Percentiles rank a stretch among this genome's conserved stretches.
Conservation (phyloP, 2,329 filamentous ascomycete species). For the Ophiostoma sp. region DNA sequence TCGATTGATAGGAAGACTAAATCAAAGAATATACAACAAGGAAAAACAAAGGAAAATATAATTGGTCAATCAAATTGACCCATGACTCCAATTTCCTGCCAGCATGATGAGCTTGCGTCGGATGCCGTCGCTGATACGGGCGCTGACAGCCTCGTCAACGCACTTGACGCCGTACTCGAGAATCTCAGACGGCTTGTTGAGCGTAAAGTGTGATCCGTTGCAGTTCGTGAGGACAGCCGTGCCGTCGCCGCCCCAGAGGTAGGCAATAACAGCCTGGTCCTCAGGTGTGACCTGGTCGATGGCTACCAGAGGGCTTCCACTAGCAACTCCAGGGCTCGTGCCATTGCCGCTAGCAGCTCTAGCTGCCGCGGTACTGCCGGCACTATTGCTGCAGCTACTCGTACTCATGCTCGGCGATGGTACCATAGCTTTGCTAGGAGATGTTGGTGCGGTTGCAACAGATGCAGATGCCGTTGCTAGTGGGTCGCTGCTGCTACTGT, state of each 20-base stretch:
- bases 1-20: not conserved
- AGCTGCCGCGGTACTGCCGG: not conserved
- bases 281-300: conserved; percentile 41
- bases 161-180: conserved; percentile 39
- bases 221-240: conserved; percentile 35
- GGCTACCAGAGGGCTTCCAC: conserved; percentile 26
- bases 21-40: not conserved
- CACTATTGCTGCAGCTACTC: conserved; percentile 16
- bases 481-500: not conserved
- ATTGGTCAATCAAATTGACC: not conserved
- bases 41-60: not conserved
- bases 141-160: conserved; percentile 39
- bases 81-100: conserved; percentile 36
- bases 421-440: conserved; percentile 11
- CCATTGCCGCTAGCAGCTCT: not conserved
- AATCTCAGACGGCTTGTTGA: conserved; percentile 38
- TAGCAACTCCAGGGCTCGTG: conserved; percentile 1
- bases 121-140: conserved; percentile 43
- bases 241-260: conserved; percentile 38
- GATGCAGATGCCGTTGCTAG: conserved; percentile 17
- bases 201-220: conserved; percentile 33
- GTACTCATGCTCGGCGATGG: conserved; percentile 14
- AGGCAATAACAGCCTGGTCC: conserved; percentile 36
- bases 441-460: not conserved
- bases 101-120: conserved; percentile 40